A percentile compares a stretch with the other conserved stretches of the same genome.
These are phyloP conservation scores for Barbarea vulgaris DNA, from an alignment of 345 rosid species.

Conservation along the genomic window DNA sequence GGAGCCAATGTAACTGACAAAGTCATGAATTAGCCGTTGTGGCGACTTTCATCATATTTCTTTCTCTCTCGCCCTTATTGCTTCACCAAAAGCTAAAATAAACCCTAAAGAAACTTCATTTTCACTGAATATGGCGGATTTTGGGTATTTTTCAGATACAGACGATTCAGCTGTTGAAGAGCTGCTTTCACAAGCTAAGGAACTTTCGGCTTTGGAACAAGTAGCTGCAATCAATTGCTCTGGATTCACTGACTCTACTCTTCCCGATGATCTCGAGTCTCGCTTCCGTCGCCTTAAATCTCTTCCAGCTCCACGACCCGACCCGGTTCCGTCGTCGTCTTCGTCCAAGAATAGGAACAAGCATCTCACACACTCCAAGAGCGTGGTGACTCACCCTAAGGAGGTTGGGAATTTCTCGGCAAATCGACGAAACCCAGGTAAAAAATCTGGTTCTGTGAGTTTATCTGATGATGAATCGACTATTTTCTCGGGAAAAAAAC, in stretches of 20 bases:
- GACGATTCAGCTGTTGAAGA: conserved; percentile 84
- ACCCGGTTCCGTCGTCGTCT: conserved; percentile 10
- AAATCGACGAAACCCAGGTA: conserved; percentile 28
- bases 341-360: not conserved
- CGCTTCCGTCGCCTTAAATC: conserved; percentile 83
- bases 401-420: conserved; percentile 26
- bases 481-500: not conserved
- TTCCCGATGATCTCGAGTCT: conserved; percentile 70
- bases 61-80: not conserved
- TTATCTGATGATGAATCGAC: conserved; percentile 30
- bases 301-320: conserved; percentile 47
- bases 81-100: not conserved
- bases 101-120: conserved; percentile 18
- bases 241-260: conserved; percentile 51
- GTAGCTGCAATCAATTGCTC: conserved; percentile 76
- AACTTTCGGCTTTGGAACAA: conserved; percentile 73
- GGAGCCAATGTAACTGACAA: conserved; percentile 34
- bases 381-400: conserved; percentile 16
- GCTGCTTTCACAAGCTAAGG: conserved; percentile 64
- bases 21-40: conserved; percentile 57
- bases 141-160: conserved; percentile 64
- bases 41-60: conserved; percentile 13
- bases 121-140: conserved; percentile 57
- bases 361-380: conserved; percentile 33
- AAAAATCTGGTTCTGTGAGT: conserved; percentile 7